These are phyloP conservation scores for Mentha longifolia DNA, from an alignment of 257 asterid species.

Conservation along the genomic window DNA sequence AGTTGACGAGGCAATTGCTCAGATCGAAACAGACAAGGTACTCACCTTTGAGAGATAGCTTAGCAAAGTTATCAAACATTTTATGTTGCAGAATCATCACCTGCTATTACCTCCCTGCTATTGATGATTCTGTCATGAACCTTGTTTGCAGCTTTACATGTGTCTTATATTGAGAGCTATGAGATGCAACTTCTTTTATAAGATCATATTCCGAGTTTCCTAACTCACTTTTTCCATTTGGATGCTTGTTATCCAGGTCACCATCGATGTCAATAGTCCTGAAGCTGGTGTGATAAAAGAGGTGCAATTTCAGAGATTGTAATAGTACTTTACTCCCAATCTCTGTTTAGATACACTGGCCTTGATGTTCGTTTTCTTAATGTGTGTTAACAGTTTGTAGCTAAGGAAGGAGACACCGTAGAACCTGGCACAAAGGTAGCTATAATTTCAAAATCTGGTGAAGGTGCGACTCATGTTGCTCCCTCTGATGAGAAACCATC, in stretches of 20 bases:
- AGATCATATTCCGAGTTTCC: slow-evolving; percentile 20
- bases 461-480: slow-evolving; percentile 81
- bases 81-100: slow-evolving; percentile 9
- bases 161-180: slow-evolving; percentile 3
- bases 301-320: slow-evolving; percentile 48
- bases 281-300: slow-evolving; percentile 95
- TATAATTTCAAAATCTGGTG: slow-evolving; percentile 85
- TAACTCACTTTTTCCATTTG: slow-evolving; percentile 27
- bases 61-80: background rate
- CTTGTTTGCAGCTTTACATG: slow-evolving; percentile 12
- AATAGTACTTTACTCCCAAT: background rate
- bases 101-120: slow-evolving; percentile 11
- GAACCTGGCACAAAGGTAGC: slow-evolving; percentile 95
- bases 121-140: slow-evolving; percentile 13
- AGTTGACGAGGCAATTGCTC: slow-evolving; percentile 94
- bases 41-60: slow-evolving; percentile 6
- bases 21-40: slow-evolving; percentile 99
- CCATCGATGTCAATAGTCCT: slow-evolving; percentile 97
- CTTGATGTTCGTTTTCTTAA: slow-evolving; percentile 18
- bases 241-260: slow-evolving; percentile 61
- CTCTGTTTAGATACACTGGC: slow-evolving; percentile 21
- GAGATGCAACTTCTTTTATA: background rate
- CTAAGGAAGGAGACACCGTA: slow-evolving; percentile 95
- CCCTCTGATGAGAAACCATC: slow-evolving; percentile 83
- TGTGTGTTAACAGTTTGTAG: slow-evolving; percentile 58